Conservation (phyloP, 345 rosid genomes). For the Gossypium turneri region DNA sequence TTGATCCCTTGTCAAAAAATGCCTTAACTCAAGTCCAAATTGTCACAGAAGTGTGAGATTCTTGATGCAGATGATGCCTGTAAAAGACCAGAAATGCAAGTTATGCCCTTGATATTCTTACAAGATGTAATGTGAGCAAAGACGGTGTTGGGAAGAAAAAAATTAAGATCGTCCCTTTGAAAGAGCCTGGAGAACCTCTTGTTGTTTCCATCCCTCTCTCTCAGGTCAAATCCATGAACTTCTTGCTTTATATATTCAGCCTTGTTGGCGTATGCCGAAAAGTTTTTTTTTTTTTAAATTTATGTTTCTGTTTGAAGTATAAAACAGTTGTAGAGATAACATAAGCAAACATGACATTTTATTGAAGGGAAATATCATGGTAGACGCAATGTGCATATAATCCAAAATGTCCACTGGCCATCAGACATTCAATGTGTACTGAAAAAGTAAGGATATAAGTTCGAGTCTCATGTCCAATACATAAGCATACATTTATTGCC, state of each 20-base stretch:
- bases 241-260: conserved; percentile 6
- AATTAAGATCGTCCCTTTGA: conserved; percentile 54
- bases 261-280: not conserved
- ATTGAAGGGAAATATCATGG: conserved; percentile 4
- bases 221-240: conserved; percentile 40
- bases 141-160: conserved; percentile 60
- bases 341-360: not conserved
- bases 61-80: conserved; percentile 59
- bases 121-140: conserved; percentile 75
- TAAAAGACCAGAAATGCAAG: conserved; percentile 69
- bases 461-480: not conserved
- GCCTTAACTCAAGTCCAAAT: conserved; percentile 10
- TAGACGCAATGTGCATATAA: not conserved
- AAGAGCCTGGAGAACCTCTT: conserved; percentile 73
- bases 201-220: conserved; percentile 74
- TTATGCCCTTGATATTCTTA: conserved; percentile 71
- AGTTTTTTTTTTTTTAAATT: not conserved
- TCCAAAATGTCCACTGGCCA: not conserved
- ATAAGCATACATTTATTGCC: not conserved
- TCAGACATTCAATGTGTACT: not conserved
- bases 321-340: not conserved
- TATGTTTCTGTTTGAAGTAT: not conserved
- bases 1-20: conserved; percentile 10
- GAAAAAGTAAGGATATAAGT: not conserved
- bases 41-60: not conserved